Evolutionary conservation across 2,329 filamentous ascomycete species (phyloP), one percentile per base, ranked within the genome.

Genomic region (Xylariaceae sp.): DNA sequence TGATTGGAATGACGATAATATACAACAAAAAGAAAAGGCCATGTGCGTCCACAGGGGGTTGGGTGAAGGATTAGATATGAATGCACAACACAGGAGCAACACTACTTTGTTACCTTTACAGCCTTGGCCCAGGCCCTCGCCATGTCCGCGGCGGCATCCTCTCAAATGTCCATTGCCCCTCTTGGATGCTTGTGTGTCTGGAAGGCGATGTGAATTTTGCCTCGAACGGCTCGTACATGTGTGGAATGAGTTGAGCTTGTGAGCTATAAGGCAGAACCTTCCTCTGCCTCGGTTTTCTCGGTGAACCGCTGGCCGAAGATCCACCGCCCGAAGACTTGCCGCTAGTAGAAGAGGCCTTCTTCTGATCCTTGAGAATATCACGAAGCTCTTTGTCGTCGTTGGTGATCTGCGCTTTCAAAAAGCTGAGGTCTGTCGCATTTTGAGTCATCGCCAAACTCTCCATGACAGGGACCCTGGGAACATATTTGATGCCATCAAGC

Each of bases 351-450:
- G 45, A 41, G 47, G 54, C 37, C 56, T 74, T 76, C 47, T 67
- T 75, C 44, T 74, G 64, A 1, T 83, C 77, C 50, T 79, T 85
- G 54, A 94, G 66, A 33, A 95, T 83, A 1, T 85, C 76, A 11
- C 75, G 75, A 2, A 97, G 71, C 61, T 96, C 91, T 22, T 78
- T 69, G 34, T 94, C 87, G 43, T 82, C 75, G 25, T 74, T 79
- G 5, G 82, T 80, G 55, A 96, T 93, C 65, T 98, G 93, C 0
- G 93, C 92, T 57, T 80, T 84, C 40, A 97, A 76, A 61, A 93
- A 93, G 7, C 74, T 68, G 4, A 82, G 59, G 23, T 80, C 74
- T 22, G 67, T 67, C 3, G 67, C 66, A 45, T 69, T 57, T 32
- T 65, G 65, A 0, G 63, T 60, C 6, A 76, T 74, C 36, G 79